Evolutionary conservation across 805 yeast genomes (phyloP).

Genomic region (Grigorovia humatica): DNA sequence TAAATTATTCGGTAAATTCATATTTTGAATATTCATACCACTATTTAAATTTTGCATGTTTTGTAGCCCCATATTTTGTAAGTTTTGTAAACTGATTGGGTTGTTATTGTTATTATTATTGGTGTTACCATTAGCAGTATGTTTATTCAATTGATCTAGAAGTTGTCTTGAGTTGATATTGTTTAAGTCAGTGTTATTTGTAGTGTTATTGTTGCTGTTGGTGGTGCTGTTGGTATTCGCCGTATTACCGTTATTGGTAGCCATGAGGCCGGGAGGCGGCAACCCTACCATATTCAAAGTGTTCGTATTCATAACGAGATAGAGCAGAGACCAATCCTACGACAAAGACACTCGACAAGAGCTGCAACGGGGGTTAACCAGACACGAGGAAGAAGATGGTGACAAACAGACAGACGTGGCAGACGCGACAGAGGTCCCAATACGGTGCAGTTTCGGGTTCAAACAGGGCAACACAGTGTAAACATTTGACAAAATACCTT

Average conservation of each 20-base stretch:
- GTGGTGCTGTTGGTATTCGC: conserved; percentile 1
- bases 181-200: conserved; percentile 2
- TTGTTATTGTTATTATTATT: conserved; percentile 4
- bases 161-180: conserved; percentile 26
- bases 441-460: too few relatives aligned
- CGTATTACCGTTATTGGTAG: conserved; percentile 10
- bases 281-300: conserved; percentile 3
- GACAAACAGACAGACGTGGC: too few relatives aligned
- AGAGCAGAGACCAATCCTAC: background rate
- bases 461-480: too few relatives aligned
- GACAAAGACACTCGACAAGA: background rate
- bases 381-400: too few relatives aligned
- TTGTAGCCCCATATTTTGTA: background rate
- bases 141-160: conserved; percentile 12
- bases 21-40: background rate
- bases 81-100: background rate
- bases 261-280: conserved; percentile 21
- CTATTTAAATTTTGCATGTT: background rate
- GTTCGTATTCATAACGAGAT: conserved; percentile 3
- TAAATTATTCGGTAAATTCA: background rate
- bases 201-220: conserved; percentile 13
- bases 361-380: background rate
- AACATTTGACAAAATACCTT: background rate
- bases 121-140: conserved; percentile 1
- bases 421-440: too few relatives aligned